Evolutionary conservation across 495 filamentous ascomycete genomes (phyloP).

Genomic region (Podospora tetraspora): DNA sequence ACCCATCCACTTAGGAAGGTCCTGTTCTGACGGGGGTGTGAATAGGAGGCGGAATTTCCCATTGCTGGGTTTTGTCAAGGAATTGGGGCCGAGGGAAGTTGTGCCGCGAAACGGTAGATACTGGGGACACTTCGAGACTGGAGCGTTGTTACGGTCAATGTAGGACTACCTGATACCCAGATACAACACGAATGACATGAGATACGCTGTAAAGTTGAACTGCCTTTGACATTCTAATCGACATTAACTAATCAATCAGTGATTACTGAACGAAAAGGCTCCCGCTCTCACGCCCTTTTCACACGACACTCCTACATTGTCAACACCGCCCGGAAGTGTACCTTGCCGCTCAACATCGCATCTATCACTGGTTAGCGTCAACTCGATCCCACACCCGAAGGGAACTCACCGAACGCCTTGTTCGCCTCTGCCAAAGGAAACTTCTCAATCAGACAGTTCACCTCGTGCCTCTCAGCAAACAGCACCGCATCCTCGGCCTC

Average conservation of each 20-base stretch:
- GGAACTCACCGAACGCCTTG: constrained; percentile 39
- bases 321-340: constrained; percentile 15
- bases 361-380: constrained; percentile 7
- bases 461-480: constrained; percentile 52
- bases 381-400: neutral
- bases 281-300: neutral
- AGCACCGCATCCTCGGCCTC: constrained; percentile 63
- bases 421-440: constrained; percentile 54
- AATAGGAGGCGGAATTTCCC: neutral
- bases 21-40: neutral
- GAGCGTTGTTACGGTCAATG: no score
- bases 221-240: neutral
- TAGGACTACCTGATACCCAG: no score
- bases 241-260: neutral
- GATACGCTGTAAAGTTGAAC: neutral
- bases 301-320: constrained; percentile 1
- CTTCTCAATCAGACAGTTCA: constrained; percentile 60
- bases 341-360: constrained; percentile 13
- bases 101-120: neutral
- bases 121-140: no score
- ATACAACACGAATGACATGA: neutral
- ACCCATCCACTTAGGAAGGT: neutral
- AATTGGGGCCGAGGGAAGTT: constrained; percentile 8
- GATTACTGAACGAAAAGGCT: neutral
- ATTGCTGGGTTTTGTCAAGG: constrained; percentile 17